phyloP scores from a whole-genome alignment of 139 green algal species.

The Bryopsis sp. region DNA sequence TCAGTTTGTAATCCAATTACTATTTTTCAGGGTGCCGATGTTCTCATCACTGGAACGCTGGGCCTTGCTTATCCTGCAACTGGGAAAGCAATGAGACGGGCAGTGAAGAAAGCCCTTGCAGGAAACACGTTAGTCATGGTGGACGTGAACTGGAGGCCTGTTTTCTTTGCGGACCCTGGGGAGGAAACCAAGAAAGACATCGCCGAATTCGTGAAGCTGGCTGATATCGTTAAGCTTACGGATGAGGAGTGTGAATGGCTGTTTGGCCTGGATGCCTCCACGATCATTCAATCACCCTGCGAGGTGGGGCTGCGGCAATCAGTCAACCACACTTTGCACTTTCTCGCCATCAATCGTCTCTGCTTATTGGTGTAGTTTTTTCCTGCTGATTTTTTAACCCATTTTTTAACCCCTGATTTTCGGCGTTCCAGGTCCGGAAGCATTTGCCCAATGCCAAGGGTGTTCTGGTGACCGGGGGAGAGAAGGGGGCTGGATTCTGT shows the following conservation, averaged over 20 bases:
- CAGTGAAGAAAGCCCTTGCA: slow-evolving; percentile 32
- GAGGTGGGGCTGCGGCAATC: slow-evolving; percentile 24
- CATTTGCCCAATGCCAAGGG: slow-evolving; percentile 43
- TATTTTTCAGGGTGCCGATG: slow-evolving; percentile 28
- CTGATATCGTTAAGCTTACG: slow-evolving; percentile 75
- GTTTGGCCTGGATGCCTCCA: slow-evolving; percentile 41
- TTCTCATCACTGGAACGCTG: slow-evolving; percentile 74
- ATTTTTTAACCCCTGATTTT: not conserved
- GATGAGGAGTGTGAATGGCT: slow-evolving; percentile 80
- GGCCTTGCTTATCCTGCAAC: slow-evolving; percentile 61
- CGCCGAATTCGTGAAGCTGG: slow-evolving; percentile 31
- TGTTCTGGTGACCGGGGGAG: slow-evolving; percentile 71
- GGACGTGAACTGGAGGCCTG: slow-evolving; percentile 85
- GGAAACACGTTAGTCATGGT: slow-evolving; percentile 46
- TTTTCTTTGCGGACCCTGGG: slow-evolving; percentile 70
- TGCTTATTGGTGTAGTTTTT: too few relatives aligned
- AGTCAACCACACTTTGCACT: not conserved
- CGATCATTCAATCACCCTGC: slow-evolving; percentile 43
- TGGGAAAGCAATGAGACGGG: slow-evolving; percentile 39
- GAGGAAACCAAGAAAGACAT: slow-evolving; percentile 27
- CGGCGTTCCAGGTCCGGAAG: slow-evolving; percentile 37
- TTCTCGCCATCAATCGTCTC: too few relatives aligned
- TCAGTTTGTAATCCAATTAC: too few relatives aligned
- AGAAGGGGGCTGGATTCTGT: slow-evolving; percentile 61
- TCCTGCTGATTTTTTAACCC: too few relatives aligned